phyloP scores from a whole-genome alignment of 176 grass and related monocot genomes.

The Carex pumila region DNA sequence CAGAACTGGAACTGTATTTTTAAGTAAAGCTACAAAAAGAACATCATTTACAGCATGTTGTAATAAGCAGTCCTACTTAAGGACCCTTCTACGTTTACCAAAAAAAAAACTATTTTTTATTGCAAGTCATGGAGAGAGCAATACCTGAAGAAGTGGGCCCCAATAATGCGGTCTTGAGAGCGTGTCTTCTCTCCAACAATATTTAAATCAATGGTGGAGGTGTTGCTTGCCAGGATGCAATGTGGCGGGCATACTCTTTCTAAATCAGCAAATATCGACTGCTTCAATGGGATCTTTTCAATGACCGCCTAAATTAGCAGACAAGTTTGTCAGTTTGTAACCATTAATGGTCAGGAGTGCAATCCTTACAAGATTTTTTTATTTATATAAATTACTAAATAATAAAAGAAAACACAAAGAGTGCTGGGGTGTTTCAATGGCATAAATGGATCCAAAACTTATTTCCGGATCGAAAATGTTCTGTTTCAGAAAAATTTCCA shows the following conservation, averaged over 20 bases:
- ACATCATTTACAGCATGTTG: not conserved
- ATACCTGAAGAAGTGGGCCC: constrained; percentile 99
- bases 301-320: constrained; percentile 73
- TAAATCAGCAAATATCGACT: constrained; percentile 95
- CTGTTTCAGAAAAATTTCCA: too few species aligned
- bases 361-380: too few species aligned
- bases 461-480: too few species aligned
- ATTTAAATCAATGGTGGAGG: constrained; percentile 93
- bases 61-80: not conserved
- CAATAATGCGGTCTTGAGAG: constrained; percentile 84
- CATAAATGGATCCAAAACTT: too few species aligned
- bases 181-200: constrained; percentile 76
- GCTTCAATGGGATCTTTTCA: constrained; percentile 93
- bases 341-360: not conserved
- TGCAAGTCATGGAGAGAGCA: not conserved
- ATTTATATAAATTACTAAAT: too few species aligned
- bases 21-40: not conserved
- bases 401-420: too few species aligned
- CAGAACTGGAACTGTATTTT: not conserved
- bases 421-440: too few species aligned
- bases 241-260: constrained; percentile 70
- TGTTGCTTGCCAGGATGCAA: constrained; percentile 97
- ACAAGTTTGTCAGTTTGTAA: constrained; percentile 2
- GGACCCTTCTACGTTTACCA: not conserved
- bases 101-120: not conserved